Percentiles rank a stretch among this genome's conserved stretches.
phyloP scores from a whole-genome alignment of 1,139 yeast species.

The Suhomyces wounanorum region DNA sequence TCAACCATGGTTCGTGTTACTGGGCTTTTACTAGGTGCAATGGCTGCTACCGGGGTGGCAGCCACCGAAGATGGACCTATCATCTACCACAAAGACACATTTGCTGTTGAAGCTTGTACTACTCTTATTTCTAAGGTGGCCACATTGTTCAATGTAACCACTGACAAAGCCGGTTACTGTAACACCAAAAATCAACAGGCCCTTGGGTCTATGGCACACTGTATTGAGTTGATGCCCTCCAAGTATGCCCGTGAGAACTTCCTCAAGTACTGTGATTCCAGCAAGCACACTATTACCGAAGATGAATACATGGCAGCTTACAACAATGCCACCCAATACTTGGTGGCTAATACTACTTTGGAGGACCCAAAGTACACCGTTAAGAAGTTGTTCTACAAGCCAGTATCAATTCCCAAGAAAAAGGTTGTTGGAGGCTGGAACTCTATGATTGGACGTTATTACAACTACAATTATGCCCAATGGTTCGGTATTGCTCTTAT shows the following conservation, averaged over 20 bases:
- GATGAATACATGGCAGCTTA: slow-evolving; percentile 33
- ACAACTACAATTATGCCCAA: slow-evolving; percentile 46
- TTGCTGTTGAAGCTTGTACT: slow-evolving; percentile 30
- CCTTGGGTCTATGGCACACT: slow-evolving; percentile 41
- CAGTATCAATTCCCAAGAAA: slow-evolving; percentile 27
- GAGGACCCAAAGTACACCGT: slow-evolving; percentile 32
- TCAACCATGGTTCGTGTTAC: slow-evolving; percentile 7
- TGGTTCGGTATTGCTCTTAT: slow-evolving; percentile 53
- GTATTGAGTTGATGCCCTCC: slow-evolving; percentile 31
- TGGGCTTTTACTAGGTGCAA: slow-evolving; percentile 2
- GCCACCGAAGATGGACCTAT: slow-evolving; percentile 4
- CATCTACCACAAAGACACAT: slow-evolving; percentile 14
- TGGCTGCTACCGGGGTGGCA: slow-evolving; percentile 5
- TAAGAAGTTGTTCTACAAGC: slow-evolving; percentile 32
- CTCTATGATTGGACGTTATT: slow-evolving; percentile 42
- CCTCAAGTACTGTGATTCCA: slow-evolving; percentile 24
- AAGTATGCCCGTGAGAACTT: slow-evolving; percentile 29
- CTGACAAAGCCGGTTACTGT: slow-evolving; percentile 33
- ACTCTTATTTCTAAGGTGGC: slow-evolving; percentile 27
- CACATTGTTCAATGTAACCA: slow-evolving; percentile 27
- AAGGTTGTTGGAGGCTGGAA: slow-evolving; percentile 33
- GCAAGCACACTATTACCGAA: slow-evolving; percentile 28
- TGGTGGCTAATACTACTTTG: slow-evolving; percentile 28
- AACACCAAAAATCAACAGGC: slow-evolving; percentile 38
- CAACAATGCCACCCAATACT: slow-evolving; percentile 38